Percentiles rank a stretch among this genome's conserved stretches.
phyloP scores from a whole-genome alignment of 164 flowering plant species.

The grape (Vitis vinifera) region DNA sequence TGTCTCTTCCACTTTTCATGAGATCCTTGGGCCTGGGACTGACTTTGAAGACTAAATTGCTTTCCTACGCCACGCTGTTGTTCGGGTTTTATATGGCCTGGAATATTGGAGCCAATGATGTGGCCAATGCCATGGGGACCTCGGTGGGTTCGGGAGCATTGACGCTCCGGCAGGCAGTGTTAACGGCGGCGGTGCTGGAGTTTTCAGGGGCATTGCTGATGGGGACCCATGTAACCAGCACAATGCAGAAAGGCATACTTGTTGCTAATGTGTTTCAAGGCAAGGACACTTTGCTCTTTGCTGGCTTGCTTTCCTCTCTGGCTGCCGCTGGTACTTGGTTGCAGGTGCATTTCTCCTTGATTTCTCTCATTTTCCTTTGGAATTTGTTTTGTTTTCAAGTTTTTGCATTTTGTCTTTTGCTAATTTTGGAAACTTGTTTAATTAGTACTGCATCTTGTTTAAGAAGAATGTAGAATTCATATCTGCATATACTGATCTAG shows the following conservation, averaged over 20 bases:
- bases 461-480: no score
- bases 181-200: constrained; percentile 86
- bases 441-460: no score
- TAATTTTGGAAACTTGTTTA: no score
- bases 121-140: constrained; percentile 98
- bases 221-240: constrained; percentile 92
- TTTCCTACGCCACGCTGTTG: constrained; percentile 72
- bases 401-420: not conserved
- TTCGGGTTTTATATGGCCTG: constrained; percentile 97
- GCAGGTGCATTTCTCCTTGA: constrained; percentile 50
- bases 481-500: no score
- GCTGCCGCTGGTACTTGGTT: constrained; percentile 99
- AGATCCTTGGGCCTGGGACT: constrained; percentile 52
- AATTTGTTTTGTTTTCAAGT: not conserved
- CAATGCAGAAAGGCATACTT: constrained; percentile 97
- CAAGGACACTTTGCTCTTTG: constrained; percentile 75
- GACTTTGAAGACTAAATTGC: constrained; percentile 55
- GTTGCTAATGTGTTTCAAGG: constrained; percentile 90
- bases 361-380: no score
- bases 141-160: constrained; percentile 95
- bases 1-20: constrained; percentile 61
- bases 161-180: constrained; percentile 81
- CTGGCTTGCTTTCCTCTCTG: constrained; percentile 88
- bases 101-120: constrained; percentile 98
- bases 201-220: constrained; percentile 90